phyloP scores from a whole-genome alignment of 306 rosid species.

The Acacia melanoxylon region DNA sequence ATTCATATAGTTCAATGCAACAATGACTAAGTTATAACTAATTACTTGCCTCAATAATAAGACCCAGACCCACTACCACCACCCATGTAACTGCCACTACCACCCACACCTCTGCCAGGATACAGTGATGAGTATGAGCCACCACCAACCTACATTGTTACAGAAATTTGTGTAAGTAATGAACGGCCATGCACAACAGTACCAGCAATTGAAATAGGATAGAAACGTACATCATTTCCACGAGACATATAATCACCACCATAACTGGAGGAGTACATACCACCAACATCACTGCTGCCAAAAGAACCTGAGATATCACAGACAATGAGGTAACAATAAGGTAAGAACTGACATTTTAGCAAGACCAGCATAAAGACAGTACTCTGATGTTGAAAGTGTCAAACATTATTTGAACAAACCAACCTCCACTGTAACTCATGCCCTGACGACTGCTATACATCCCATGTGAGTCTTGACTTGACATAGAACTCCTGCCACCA shows the following conservation, averaged over 20 bases:
- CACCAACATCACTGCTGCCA: slow-evolving; percentile 64
- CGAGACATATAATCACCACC: slow-evolving; percentile 76
- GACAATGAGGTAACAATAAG: not conserved
- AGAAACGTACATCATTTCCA: slow-evolving; percentile 74
- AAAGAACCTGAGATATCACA: slow-evolving; percentile 63
- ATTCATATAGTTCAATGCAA: not conserved
- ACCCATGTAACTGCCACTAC: slow-evolving; percentile 82
- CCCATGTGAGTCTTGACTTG: slow-evolving; percentile 73
- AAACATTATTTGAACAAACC: slow-evolving; percentile 28
- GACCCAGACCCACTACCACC: slow-evolving; percentile 76
- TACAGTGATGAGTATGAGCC: slow-evolving; percentile 78
- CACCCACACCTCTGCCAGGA: slow-evolving; percentile 70
- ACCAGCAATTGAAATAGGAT: slow-evolving; percentile 12
- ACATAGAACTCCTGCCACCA: slow-evolving; percentile 63
- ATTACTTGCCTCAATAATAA: slow-evolving; percentile 77
- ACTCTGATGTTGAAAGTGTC: not conserved
- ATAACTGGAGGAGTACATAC: slow-evolving; percentile 83
- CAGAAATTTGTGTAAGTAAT: not conserved
- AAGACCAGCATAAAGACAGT: not conserved
- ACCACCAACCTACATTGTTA: slow-evolving; percentile 65
- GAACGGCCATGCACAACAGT: slow-evolving; percentile 7
- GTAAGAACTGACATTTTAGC: slow-evolving; percentile 1
- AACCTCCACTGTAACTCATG: slow-evolving; percentile 61
- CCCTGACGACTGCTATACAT: slow-evolving; percentile 74
- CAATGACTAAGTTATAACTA: not conserved